A percentile compares a stretch with the other conserved stretches of the same genome.
These are phyloP conservation scores for Podaxis rugospora DNA, from an alignment of 768 basidiomycete genomes.

Conservation along the genomic window DNA sequence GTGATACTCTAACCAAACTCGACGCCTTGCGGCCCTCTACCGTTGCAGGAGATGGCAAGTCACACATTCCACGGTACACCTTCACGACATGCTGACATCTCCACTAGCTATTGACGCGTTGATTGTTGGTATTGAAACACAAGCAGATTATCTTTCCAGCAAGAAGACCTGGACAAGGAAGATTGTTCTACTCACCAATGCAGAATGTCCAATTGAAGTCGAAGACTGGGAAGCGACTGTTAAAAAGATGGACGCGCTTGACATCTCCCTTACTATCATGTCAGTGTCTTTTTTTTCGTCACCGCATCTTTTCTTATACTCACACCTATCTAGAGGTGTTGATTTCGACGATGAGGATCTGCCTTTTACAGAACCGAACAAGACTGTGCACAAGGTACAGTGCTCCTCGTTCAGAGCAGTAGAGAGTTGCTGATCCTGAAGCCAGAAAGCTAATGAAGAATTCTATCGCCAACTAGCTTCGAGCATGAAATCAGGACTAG, in stretches of 20 bases:
- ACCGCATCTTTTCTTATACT: not conserved
- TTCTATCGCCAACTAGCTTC: constrained; percentile 54
- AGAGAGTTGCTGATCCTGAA: not conserved
- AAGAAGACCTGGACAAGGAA: constrained; percentile 87
- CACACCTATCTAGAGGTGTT: constrained; percentile 55
- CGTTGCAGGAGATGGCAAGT: constrained; percentile 63
- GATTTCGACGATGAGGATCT: constrained; percentile 80
- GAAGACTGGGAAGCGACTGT: constrained; percentile 74
- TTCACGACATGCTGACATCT: not conserved
- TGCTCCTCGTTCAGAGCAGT: not conserved
- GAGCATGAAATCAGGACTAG: constrained; percentile 41
- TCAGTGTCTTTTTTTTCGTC: constrained; percentile 26
- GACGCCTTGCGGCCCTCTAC: constrained; percentile 54
- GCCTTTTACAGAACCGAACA: constrained; percentile 60
- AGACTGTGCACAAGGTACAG: constrained; percentile 68
- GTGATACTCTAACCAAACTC: constrained; percentile 61
- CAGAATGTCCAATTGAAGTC: constrained; percentile 65
- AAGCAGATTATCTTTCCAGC: constrained; percentile 56
- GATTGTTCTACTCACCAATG: constrained; percentile 82
- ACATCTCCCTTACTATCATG: constrained; percentile 68
- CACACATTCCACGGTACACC: not conserved
- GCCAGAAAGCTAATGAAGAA: constrained; percentile 63
- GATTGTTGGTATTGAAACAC: constrained; percentile 82
- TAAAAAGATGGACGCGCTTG: constrained; percentile 55
- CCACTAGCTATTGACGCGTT: constrained; percentile 76